Evolutionary conservation across 2,329 filamentous ascomycete genomes (phyloP).

Genomic region (Xylaria sp.): DNA sequence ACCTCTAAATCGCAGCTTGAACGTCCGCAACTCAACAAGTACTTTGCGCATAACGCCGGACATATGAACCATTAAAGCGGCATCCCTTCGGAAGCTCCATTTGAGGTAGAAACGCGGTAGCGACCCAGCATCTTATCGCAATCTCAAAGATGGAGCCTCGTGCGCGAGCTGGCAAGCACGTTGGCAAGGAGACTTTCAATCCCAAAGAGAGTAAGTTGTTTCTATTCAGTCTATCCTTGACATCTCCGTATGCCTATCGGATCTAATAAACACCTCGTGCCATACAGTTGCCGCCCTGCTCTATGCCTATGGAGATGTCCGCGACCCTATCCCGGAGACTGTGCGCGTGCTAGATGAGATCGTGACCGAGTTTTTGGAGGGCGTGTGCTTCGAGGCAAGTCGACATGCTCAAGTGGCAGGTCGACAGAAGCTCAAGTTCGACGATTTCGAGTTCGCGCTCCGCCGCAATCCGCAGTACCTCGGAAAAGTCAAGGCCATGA

Average conservation of each 20-base stretch:
- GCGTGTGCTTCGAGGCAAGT: conserved; percentile 90
- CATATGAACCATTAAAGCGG: conserved; percentile 1
- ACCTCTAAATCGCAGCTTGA: background rate
- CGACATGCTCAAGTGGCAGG: conserved; percentile 86
- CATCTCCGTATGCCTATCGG: conserved; percentile 5
- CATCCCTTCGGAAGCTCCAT: background rate
- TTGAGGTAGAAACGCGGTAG: background rate
- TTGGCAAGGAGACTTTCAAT: conserved; percentile 84
- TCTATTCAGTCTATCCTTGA: background rate
- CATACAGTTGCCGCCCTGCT: conserved; percentile 76
- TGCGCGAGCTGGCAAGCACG: conserved; percentile 81
- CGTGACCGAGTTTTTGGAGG: conserved; percentile 95
- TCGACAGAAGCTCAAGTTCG: conserved; percentile 96
- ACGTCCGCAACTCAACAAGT: conserved; percentile 9
- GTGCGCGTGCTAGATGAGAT: conserved; percentile 92
- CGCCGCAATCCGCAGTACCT: conserved; percentile 86
- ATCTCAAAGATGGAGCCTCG: conserved; percentile 72
- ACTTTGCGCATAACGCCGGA: background rate
- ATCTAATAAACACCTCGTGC: conserved; percentile 33
- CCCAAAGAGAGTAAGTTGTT: conserved; percentile 72
- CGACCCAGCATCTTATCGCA: conserved; percentile 2
- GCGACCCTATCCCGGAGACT: conserved; percentile 82
- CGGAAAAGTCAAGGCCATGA: conserved; percentile 87
- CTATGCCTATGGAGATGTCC: conserved; percentile 82
- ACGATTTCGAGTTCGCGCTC: conserved; percentile 96